Evolutionary conservation across 2,329 filamentous ascomycete species (phyloP).

Genomic region (Colletotrichum neosansevieriae): DNA sequence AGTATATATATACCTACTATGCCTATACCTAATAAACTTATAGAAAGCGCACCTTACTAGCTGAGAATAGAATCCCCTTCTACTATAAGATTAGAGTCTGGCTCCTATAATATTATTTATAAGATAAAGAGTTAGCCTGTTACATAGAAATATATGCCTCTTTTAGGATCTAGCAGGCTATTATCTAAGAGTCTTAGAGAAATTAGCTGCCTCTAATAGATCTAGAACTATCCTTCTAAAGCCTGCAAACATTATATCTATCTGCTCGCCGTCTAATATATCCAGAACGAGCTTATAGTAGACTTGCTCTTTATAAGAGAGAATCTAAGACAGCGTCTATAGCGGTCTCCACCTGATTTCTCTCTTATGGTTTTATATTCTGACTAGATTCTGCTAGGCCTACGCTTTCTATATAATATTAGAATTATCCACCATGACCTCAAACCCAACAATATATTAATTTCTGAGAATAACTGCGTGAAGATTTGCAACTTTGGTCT

Average conservation of each 20-base stretch:
- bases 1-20: background rate
- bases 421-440: too few relatives aligned
- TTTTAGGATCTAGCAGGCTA: background rate
- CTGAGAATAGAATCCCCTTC: background rate
- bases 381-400: too few relatives aligned
- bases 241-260: background rate
- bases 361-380: too few relatives aligned
- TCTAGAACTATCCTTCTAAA: background rate
- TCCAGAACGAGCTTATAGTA: background rate
- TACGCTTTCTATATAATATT: too few relatives aligned
- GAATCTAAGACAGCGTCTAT: background rate
- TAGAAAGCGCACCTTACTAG: background rate
- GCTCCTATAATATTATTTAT: background rate
- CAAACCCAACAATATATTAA: too few relatives aligned
- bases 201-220: background rate
- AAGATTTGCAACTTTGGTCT: too few relatives aligned
- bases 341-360: background rate
- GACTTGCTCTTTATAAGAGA: background rate
- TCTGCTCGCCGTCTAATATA: background rate
- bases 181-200: background rate
- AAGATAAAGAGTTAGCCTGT: background rate
- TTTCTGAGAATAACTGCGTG: too few relatives aligned
- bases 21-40: background rate
- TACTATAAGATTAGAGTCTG: background rate
- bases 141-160: background rate